Conservation (phyloP, 1,139 yeast species). For the Sugiyamaella neomexicana region DNA sequence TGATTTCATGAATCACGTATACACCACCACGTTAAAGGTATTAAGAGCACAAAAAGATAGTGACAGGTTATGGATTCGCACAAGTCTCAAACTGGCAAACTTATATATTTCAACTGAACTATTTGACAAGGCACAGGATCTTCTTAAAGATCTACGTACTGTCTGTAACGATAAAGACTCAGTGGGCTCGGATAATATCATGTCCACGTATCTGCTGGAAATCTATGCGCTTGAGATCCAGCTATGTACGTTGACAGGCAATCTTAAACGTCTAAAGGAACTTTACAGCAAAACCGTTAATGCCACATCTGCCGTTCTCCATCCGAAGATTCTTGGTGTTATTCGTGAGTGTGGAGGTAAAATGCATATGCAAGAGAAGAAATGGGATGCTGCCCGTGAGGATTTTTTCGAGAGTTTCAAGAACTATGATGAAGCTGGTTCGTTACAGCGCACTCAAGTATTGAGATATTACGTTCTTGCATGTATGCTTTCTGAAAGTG, state of each 20-base stretch:
- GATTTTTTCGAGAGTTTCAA: slow-evolving; percentile 74
- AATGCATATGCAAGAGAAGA: slow-evolving; percentile 56
- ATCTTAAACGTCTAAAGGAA: slow-evolving; percentile 47
- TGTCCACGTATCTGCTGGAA: slow-evolving; percentile 50
- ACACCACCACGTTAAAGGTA: slow-evolving; percentile 34
- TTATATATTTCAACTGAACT: slow-evolving; percentile 47
- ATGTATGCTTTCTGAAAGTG: slow-evolving; percentile 61
- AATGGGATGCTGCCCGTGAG: slow-evolving; percentile 61
- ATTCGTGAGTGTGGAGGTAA: slow-evolving; percentile 76
- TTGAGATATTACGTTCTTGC: slow-evolving; percentile 65
- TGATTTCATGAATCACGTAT: slow-evolving; percentile 36
- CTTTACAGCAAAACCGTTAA: slow-evolving; percentile 52
- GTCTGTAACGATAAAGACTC: slow-evolving; percentile 34
- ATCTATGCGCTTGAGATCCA: slow-evolving; percentile 67
- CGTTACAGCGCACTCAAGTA: slow-evolving; percentile 52
- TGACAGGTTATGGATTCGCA: slow-evolving; percentile 58
- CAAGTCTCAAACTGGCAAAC: slow-evolving; percentile 54
- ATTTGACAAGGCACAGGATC: slow-evolving; percentile 43
- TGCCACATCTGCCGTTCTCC: slow-evolving; percentile 66
- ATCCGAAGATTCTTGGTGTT: slow-evolving; percentile 69
- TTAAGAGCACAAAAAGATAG: slow-evolving; percentile 38
- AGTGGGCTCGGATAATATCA: slow-evolving; percentile 23
- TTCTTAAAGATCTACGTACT: slow-evolving; percentile 47
- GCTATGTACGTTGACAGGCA: slow-evolving; percentile 45
- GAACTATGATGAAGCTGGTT: slow-evolving; percentile 78